A percentile compares a stretch with the other conserved stretches of the same genome.
Evolutionary conservation across 2,329 filamentous ascomycete genomes (phyloP).

Genomic region (Colletotrichum tamarilloi): DNA sequence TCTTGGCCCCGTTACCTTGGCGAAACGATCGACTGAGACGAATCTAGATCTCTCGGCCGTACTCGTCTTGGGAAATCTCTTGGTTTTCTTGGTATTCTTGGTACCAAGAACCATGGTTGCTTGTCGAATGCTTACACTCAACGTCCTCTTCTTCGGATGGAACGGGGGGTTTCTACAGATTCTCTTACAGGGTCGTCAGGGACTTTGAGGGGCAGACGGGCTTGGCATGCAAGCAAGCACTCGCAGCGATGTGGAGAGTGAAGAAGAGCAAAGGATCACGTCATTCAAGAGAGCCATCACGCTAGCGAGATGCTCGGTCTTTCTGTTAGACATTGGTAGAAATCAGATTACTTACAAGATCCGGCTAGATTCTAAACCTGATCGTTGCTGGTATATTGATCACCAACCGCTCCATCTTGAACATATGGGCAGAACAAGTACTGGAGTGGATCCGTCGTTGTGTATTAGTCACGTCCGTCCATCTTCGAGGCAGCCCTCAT

Average conservation of each 20-base stretch:
- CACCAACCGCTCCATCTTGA: not conserved
- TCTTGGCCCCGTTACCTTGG: not conserved
- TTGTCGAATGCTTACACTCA: not conserved
- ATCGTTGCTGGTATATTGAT: not conserved
- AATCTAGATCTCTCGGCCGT: slow-evolving; percentile 2
- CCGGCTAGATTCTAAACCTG: not conserved
- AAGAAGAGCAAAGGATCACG: not conserved
- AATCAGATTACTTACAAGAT: not conserved
- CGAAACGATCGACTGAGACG: slow-evolving; percentile 24
- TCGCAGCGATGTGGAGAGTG: not conserved
- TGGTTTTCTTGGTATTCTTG: not conserved
- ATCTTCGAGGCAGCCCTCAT: no score
- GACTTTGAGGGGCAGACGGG: not conserved
- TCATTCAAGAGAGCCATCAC: not conserved
- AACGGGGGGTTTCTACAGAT: not conserved
- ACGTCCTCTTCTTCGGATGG: not conserved
- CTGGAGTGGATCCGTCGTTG: not conserved
- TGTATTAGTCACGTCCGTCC: no score
- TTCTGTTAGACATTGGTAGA: not conserved
- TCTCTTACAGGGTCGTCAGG: not conserved
- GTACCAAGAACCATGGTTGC: not conserved
- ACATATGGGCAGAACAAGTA: not conserved
- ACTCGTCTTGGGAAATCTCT: not conserved
- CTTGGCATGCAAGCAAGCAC: not conserved
- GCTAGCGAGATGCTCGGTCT: not conserved